Base-by-base conservation (phyloP, 176 grass and related monocot species). In the Triticum monococcum region DNA sequence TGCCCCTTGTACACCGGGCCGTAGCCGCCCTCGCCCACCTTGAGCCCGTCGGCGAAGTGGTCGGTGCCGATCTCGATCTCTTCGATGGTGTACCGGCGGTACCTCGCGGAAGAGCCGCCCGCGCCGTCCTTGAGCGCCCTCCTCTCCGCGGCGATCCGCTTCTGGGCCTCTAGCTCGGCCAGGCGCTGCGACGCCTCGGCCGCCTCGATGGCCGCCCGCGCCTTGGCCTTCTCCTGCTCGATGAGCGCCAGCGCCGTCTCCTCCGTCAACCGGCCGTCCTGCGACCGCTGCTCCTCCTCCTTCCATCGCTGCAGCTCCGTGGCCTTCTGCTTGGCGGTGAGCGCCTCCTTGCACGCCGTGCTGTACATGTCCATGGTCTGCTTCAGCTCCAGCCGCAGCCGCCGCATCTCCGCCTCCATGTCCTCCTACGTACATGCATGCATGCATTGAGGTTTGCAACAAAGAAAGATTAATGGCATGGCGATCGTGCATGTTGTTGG, bases 341-440 rank as follows among this genome's bases (percentile, higher is more conserved):
- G 45, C 3, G 93, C 93, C 93, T 98, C 96, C 84, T 90, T 94
- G 90, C 96, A 98, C 40, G 96, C 96, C 5, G 90, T 98, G 91
- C 89, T 95, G 86, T 98, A 98, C 96, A 98, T 98, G 64, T 98
- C 93, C 96, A 96, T 95, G 14, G 96, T 96, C 43, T 96, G 93
- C 88, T 96, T 94, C 40, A 98, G 92, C 85, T 98, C 96, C 69
- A 94, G 83, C 66, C 86, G 81, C 7, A 98, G 84, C 35, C 91
- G 93, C 84, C 87, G 91, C 91, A 98, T 96, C 92, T 98, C 96
- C 22, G 94, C 81, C 86, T 98, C 96, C 84, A 95, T 91, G 78
- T 98, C 96, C 24, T 98, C 96, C 87, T 97, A 84, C 41, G 11
- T 43, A 43, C 70, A 83, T 33, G 9, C 38, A 41, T 41, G 12